Base-by-base conservation (phyloP, 139 green algal species). In the Astrephomene gubernaculifera region DNA sequence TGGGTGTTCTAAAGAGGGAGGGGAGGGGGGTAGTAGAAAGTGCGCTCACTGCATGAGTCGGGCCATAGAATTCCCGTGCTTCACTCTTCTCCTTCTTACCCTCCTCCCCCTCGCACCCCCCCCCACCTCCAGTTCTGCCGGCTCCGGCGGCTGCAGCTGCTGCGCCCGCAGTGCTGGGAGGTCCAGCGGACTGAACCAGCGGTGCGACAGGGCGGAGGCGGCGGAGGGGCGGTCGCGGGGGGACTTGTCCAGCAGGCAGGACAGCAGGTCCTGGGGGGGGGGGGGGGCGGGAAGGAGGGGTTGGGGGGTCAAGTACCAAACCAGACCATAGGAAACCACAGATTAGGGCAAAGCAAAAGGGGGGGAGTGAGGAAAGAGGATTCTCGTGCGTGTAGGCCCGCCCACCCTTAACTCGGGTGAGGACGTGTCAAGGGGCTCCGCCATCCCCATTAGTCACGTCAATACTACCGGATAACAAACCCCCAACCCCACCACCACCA, bases 191-290 rank as follows among this genome's bases (percentile, higher is more conserved):
- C 29, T 27, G 60, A 83, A 72, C 76, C 76, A 83, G 43, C 31
- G 25, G 61, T 83, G 76, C 3, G 5, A 7, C 60, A 83, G 76
- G n/a, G 76, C 76, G 14, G 64, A 39, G 12, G 60, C 61, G 76
- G 76, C 76, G n/a, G 76, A 73, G 76, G 60, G 76, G 19, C 84
- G 74, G 27, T 88, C 82, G 31, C 52, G 54, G 3, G 84, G 84
- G 5, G 41, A 33, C 52, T 88, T 88, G 39, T 88, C 84, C 38
- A 88, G 84, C 74, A 88, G 49, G 14, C 25, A 12, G 14, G 17
- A 29, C 12, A 88, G 74, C 63, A 88, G 49, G 39, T 81, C 80
- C 64, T 74, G 74, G 52, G 41, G 33, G 78, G 24, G 17, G 31
- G 17, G 2, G 60, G 41, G 43, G 4, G 17, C 12, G 31, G 1